Evolutionary conservation across 352 stramenopile species (phyloP).

Genomic region (Hyphochytrium catenoides): DNA sequence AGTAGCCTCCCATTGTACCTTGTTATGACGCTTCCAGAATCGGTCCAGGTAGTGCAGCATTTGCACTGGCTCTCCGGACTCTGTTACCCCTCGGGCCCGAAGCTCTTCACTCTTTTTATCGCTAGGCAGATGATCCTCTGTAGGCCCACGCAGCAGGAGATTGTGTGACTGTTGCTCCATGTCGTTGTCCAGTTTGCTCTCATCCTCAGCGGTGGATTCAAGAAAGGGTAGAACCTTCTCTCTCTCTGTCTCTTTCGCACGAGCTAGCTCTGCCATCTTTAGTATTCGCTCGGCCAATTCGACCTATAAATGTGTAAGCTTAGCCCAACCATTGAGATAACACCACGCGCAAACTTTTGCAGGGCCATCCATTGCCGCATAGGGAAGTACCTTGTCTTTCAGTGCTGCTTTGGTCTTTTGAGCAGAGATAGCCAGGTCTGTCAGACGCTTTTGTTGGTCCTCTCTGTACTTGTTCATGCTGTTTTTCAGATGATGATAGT

Average conservation of each 20-base stretch:
- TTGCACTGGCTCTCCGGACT: constrained; percentile 17
- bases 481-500: constrained; percentile 56
- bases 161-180: constrained; percentile 2
- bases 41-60: constrained; percentile 61
- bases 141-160: not conserved
- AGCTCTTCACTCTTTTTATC: constrained; percentile 3
- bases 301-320: constrained; percentile 6
- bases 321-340: not conserved
- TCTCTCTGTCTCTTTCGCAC: constrained; percentile 71
- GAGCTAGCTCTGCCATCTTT: constrained; percentile 57
- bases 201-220: constrained; percentile 25
- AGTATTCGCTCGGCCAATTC: constrained; percentile 57
- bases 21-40: constrained; percentile 88
- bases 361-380: constrained; percentile 6
- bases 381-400: constrained; percentile 27
- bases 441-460: constrained; percentile 42
- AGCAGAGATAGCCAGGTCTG: constrained; percentile 46
- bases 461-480: constrained; percentile 67
- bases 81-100: constrained; percentile 5
- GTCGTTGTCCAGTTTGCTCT: constrained; percentile 24
- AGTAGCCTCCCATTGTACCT: too few relatives aligned
- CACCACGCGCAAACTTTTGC: not conserved
- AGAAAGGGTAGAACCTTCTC: constrained; percentile 72
- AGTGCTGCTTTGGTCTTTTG: constrained; percentile 42
- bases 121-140: not conserved